Conservation (phyloP, 2,329 filamentous ascomycete species). For the Penicillium freii region DNA sequence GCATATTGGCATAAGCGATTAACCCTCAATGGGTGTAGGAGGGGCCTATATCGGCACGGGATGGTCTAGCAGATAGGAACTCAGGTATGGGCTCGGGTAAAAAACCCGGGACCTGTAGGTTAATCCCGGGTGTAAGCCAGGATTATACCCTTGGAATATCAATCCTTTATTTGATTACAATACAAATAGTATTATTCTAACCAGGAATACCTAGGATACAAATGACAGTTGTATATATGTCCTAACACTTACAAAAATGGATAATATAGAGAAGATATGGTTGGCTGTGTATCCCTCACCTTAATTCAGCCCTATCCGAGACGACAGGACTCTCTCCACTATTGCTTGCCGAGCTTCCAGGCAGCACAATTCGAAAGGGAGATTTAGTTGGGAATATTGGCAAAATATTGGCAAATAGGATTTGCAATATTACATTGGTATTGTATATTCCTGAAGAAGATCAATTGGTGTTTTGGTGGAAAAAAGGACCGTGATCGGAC, state of each 20-base stretch:
- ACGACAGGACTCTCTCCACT: background rate
- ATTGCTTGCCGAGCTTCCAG: slow-evolving; percentile 4
- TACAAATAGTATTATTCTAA: background rate
- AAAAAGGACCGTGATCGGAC: background rate
- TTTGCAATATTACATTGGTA: too few species aligned
- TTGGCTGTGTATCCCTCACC: background rate
- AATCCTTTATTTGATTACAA: background rate
- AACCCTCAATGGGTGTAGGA: background rate
- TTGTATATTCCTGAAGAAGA: background rate
- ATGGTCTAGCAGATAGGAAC: too few species aligned
- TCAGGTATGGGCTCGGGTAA: too few species aligned
- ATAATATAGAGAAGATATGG: background rate
- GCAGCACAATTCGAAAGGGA: slow-evolving; percentile 1
- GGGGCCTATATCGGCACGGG: too few species aligned
- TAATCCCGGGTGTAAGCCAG: background rate
- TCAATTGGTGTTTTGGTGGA: too few species aligned
- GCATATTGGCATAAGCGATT: background rate
- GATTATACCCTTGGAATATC: background rate
- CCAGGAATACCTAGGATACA: background rate
- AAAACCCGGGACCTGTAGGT: background rate
- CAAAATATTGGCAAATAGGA: too few species aligned
- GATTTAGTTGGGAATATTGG: background rate
- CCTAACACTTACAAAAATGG: background rate
- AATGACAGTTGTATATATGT: background rate
- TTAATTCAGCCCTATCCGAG: slow-evolving; percentile 13